Conservation (phyloP, 768 basidiomycete species). For the Russula emetica region DNA sequence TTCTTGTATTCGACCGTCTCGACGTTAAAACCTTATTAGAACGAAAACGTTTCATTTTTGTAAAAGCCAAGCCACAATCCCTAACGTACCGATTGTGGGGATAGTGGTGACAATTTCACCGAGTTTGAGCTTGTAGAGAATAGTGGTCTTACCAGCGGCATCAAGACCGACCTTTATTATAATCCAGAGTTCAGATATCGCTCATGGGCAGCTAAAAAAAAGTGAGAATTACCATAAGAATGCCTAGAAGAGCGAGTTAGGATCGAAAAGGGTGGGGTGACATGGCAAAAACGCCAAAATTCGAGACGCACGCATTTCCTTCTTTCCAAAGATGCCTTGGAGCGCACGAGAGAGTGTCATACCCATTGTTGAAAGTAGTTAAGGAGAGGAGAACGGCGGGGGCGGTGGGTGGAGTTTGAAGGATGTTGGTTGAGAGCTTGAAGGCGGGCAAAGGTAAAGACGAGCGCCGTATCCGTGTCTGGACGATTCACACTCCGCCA, state of each 20-base stretch:
- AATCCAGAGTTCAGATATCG: conserved; percentile 7
- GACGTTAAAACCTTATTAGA: conserved; percentile 89
- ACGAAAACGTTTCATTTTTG: conserved; percentile 28
- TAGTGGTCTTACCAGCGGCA: conserved; percentile 98
- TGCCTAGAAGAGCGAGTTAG: conserved; percentile 56
- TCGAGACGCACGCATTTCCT: conserved; percentile 90
- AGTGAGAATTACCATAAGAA: conserved; percentile 71
- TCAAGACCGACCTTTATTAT: conserved; percentile 87
- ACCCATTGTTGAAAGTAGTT: conserved; percentile 52
- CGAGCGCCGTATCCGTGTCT: conserved; percentile 2
- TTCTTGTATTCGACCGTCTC: conserved; percentile 99
- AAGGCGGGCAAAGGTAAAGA: neutral
- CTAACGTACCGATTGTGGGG: conserved; percentile 89
- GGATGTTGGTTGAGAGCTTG: conserved; percentile 21
- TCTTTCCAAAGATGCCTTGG: conserved; percentile 90
- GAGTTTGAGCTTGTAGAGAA: conserved; percentile 98
- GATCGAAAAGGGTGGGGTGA: conserved; percentile 26
- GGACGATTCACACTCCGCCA: conserved; percentile 21
- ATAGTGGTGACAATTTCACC: conserved; percentile 99
- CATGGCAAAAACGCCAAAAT: conserved; percentile 31
- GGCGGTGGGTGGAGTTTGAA: conserved; percentile 9
- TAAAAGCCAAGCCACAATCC: conserved; percentile 13
- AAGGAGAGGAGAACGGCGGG: neutral
- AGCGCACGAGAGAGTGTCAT: conserved; percentile 71
- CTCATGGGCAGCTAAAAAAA: neutral